These are phyloP conservation scores for Lenzites betulinus DNA, from an alignment of 768 basidiomycete species.

Conservation along the genomic window DNA sequence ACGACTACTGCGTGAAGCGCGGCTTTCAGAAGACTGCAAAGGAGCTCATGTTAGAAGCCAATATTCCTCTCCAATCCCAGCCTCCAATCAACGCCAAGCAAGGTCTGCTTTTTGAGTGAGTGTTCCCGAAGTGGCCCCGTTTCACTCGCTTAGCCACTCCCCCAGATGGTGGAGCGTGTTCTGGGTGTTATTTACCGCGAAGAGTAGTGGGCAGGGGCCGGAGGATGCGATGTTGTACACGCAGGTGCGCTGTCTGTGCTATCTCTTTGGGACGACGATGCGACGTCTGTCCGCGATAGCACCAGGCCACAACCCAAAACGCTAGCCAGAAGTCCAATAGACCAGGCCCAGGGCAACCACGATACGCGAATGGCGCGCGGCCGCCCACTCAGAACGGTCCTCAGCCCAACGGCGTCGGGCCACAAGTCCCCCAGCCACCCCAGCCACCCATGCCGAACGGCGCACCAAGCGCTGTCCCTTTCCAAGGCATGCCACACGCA, in stretches of 20 bases:
- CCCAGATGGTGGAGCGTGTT: constrained; percentile 88
- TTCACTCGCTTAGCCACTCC: constrained; percentile 16
- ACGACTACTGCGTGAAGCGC: constrained; percentile 82
- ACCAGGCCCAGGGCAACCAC: constrained; percentile 1
- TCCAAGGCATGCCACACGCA: constrained; percentile 33
- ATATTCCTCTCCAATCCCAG: constrained; percentile 57
- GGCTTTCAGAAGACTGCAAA: constrained; percentile 74
- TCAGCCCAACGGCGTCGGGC: constrained; percentile 36
- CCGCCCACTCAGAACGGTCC: constrained; percentile 24
- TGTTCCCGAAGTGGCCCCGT: constrained; percentile 14
- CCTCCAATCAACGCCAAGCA: constrained; percentile 85
- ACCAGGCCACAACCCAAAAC: constrained; percentile 27
- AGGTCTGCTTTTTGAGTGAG: constrained; percentile 82
- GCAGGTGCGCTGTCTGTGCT: constrained; percentile 50
- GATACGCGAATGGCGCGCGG: constrained; percentile 15
- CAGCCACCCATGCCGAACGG: constrained; percentile 24
- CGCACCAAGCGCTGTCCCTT: constrained; percentile 21
- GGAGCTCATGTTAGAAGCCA: constrained; percentile 68
- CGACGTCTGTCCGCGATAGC: constrained; percentile 21
- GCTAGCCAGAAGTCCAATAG: constrained; percentile 28
- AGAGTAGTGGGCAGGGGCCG: constrained; percentile 64
- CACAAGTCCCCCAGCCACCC: constrained; percentile 7
- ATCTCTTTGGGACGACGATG: constrained; percentile 24
- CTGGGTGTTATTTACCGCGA: constrained; percentile 83
- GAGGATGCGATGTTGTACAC: constrained; percentile 75